Evolutionary conservation across 225 moss, liverwort and hornwort genomes (phyloP).

Genomic region (Anthoceros angustus): DNA sequence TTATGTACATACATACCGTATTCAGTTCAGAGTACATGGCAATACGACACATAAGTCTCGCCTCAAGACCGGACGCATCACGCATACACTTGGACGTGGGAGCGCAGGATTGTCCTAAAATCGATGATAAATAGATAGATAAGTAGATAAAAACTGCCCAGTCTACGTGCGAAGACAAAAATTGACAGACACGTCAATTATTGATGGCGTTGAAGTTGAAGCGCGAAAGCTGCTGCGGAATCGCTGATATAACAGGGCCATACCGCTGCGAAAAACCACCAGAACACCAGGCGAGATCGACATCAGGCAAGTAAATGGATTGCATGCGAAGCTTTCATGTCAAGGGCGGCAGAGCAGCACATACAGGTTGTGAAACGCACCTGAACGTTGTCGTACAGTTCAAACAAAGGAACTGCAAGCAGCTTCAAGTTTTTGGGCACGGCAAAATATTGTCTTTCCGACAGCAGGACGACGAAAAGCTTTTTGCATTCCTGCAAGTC

Average conservation of each 20-base stretch:
- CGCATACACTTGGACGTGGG: no score
- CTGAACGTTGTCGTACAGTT: conserved; percentile 99
- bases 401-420: conserved; percentile 87
- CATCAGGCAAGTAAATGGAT: background rate
- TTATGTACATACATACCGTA: no score
- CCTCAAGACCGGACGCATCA: no score
- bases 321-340: background rate
- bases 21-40: no score
- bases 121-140: no score
- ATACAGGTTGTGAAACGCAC: conserved; percentile 14
- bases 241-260: conserved; percentile 96
- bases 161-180: background rate
- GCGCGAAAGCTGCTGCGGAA: conserved; percentile 92
- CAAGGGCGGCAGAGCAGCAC: background rate
- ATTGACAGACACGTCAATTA: conserved; percentile 23
- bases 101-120: no score
- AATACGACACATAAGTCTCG: no score
- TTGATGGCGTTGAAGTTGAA: conserved; percentile 98
- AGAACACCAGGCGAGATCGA: background rate
- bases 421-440: conserved; percentile 95
- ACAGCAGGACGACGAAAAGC: conserved; percentile 75
- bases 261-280: conserved; percentile 54
- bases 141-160: no score
- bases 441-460: conserved; percentile 97
- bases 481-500: conserved; percentile 91